These are phyloP conservation scores for Zoysia japonica DNA, from an alignment of 176 grass and related monocot genomes.

Conservation along the genomic window DNA sequence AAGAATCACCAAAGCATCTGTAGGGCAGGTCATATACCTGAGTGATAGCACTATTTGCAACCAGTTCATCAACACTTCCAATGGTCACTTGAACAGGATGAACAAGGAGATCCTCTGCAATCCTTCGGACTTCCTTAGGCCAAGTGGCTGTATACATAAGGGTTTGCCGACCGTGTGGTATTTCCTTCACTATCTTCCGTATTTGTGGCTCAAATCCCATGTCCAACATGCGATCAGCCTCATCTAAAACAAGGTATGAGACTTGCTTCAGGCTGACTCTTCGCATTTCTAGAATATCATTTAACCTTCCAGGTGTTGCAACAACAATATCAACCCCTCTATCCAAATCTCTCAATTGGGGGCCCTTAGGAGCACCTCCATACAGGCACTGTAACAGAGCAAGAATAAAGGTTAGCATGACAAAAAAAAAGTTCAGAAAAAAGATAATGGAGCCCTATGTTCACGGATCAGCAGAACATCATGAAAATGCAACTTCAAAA, in stretches of 20 bases:
- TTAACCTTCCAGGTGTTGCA: constrained; percentile 96
- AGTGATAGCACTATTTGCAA: constrained; percentile 94
- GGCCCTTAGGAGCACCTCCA: constrained; percentile 96
- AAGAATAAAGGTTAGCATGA: constrained; percentile 7
- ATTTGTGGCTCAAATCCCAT: constrained; percentile 98
- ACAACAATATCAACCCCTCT: constrained; percentile 95
- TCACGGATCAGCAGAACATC: background rate
- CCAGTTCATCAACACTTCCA: constrained; percentile 89
- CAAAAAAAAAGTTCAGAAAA: background rate
- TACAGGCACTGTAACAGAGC: constrained; percentile 73
- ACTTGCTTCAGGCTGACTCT: constrained; percentile 71
- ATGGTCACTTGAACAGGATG: constrained; percentile 96
- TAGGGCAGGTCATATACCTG: constrained; percentile 50
- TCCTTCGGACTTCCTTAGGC: constrained; percentile 92
- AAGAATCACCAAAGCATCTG: constrained; percentile 1
- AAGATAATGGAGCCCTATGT: too few relatives aligned
- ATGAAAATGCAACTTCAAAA: background rate
- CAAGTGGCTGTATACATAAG: constrained; percentile 99
- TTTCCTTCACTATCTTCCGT: constrained; percentile 83
- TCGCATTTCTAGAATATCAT: constrained; percentile 95
- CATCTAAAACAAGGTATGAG: constrained; percentile 80
- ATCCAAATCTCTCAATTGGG: constrained; percentile 88
- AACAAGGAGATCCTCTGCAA: constrained; percentile 88
- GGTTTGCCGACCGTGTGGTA: constrained; percentile 82
- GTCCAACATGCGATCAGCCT: constrained; percentile 86